phyloP scores from a whole-genome alignment of 371 early-diverging fungal species.

The Mucor racemosus region DNA sequence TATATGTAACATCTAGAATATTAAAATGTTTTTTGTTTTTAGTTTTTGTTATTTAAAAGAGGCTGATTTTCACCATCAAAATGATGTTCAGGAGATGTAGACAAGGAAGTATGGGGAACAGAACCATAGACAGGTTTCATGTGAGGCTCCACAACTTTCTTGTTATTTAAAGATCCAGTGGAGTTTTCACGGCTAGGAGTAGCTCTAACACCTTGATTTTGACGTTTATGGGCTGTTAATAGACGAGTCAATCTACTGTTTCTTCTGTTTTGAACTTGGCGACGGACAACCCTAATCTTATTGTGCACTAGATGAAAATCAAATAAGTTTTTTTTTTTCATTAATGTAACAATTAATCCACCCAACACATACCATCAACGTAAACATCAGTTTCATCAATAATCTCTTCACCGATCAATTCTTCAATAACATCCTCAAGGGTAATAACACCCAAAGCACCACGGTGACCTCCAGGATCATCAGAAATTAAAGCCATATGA shows the following conservation, averaged over 20 bases:
- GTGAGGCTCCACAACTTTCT: slow-evolving; percentile 31
- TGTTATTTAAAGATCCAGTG: slow-evolving; percentile 10
- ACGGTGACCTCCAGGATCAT: slow-evolving; percentile 53
- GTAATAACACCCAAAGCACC: slow-evolving; percentile 90
- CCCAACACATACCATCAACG: slow-evolving; percentile 63
- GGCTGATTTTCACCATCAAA: slow-evolving; percentile 24
- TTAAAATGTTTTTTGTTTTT: no score
- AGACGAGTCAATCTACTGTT: slow-evolving; percentile 32
- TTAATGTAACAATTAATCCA: neutral
- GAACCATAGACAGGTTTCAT: slow-evolving; percentile 34
- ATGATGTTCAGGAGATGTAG: slow-evolving; percentile 21
- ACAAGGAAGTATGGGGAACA: slow-evolving; percentile 18
- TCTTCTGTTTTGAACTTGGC: slow-evolving; percentile 30
- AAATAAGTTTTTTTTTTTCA: neutral
- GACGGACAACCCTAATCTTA: slow-evolving; percentile 35
- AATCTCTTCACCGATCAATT: slow-evolving; percentile 92
- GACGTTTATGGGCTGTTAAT: slow-evolving; percentile 27
- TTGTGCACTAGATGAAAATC: slow-evolving; percentile 25
- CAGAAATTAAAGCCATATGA: slow-evolving; percentile 79
- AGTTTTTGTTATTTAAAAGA: slow-evolving; percentile 20
- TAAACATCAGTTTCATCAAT: slow-evolving; percentile 95
- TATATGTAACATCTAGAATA: no score
- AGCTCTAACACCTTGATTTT: neutral
- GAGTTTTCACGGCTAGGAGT: slow-evolving; percentile 22
- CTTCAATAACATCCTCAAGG: slow-evolving; percentile 97